Evolutionary conservation across 106 monocot genomes (phyloP), one percentile per base, ranked within the genome.

Genomic region (Allium cepa): DNA sequence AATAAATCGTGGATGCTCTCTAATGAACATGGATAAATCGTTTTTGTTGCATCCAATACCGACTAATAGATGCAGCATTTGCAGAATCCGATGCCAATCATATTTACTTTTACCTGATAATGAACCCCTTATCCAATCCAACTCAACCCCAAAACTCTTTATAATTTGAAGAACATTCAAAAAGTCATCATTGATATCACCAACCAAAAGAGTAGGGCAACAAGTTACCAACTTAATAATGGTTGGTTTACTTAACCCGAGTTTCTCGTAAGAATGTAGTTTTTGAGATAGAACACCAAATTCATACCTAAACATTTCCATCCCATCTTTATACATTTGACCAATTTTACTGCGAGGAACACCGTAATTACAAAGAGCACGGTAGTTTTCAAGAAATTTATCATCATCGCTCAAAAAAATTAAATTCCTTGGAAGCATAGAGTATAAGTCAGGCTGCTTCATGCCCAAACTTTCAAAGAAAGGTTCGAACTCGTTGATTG

Each of bases 401-500:
- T 72, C 70, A 71, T 92, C 88, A 72, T 96, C 96, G 46, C 63
- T 68, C 13, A 96, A 83, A 68, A 81, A 96, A 52, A 96, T 69
- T 53, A 84, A 49, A 69, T 81, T 60, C 9, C 55, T 80, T 4
- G 92, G 88, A 45, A 96, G 81, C 63, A 96, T 66, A 1, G 48
- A 17, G 51, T 50, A 56, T n/a, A 85, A 36, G 66, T 96, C 87
- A 11, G 72, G 67, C 15, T 77, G 81, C 56, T 80, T 77, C 73
- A 96, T 62, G 12, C 91, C 96, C 26, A 92, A 69, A 62, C 96
- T 92, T 74, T 96, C 96, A 15, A 96, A 72, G 74, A 96, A 96
- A 13, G 96, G 96, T 50, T 96, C 96, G 17, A 88, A 96, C 66
- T 96, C 96, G 73, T 96, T 96, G 58, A 96, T 88, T 0, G 91